Percentiles rank a stretch among this genome's conserved stretches.
phyloP scores from a whole-genome alignment of 2,329 filamentous ascomycete species.

The Cladosporium sp. region DNA sequence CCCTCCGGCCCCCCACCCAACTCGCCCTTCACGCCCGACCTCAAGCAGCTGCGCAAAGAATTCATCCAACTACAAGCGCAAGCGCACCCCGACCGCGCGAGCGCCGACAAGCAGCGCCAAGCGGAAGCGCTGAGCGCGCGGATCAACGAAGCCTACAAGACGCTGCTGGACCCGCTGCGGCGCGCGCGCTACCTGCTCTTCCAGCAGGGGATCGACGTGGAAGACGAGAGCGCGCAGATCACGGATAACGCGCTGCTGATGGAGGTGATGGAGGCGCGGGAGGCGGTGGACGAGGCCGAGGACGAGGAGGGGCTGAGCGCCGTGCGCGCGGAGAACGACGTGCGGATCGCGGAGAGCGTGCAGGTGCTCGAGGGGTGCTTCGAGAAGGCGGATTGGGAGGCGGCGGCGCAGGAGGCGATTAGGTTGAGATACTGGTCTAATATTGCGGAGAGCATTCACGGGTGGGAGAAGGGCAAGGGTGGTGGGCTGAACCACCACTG shows the following conservation, averaged over 20 bases:
- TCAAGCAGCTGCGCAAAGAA: constrained; percentile 66
- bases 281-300: constrained; percentile 53
- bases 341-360: constrained; percentile 59
- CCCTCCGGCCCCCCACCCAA: constrained; percentile 69
- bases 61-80: constrained; percentile 77
- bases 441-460: constrained; percentile 69
- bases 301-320: constrained; percentile 57
- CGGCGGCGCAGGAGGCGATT: constrained; percentile 66
- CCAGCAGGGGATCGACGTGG: constrained; percentile 67
- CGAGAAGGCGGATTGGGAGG: constrained; percentile 55
- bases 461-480: constrained; percentile 73
- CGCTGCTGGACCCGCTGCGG: constrained; percentile 67
- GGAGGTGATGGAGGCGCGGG: constrained; percentile 67
- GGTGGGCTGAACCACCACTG: constrained; percentile 27
- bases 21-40: constrained; percentile 69
- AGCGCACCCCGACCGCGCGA: constrained; percentile 65
- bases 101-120: constrained; percentile 44
- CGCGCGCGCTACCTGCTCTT: constrained; percentile 83
- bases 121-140: constrained; percentile 73
- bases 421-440: constrained; percentile 85
- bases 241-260: constrained; percentile 67
- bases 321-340: constrained; percentile 61
- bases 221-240: constrained; percentile 68
- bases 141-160: constrained; percentile 90
- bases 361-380: constrained; percentile 59